These are phyloP conservation scores for Erodium texanum DNA, from an alignment of 441 rosid genomes.

Conservation along the genomic window DNA sequence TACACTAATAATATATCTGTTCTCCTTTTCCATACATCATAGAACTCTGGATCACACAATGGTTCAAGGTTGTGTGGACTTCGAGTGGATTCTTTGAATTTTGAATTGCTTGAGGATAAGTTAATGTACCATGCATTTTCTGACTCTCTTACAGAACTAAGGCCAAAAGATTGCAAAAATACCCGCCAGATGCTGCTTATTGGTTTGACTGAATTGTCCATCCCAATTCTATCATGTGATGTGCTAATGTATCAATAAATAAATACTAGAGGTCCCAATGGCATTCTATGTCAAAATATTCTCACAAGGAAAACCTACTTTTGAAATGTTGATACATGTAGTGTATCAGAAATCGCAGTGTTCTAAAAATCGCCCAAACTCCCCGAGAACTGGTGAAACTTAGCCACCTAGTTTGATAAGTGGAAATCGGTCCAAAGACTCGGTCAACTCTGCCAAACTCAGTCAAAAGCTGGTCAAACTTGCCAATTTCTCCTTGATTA, in stretches of 20 bases:
- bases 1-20: background rate
- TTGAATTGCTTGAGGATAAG: background rate
- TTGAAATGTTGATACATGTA: background rate
- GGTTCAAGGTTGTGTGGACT: background rate
- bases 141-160: too few species aligned
- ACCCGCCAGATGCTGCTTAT: background rate
- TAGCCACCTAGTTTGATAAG: too few species aligned
- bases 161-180: too few species aligned
- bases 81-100: background rate
- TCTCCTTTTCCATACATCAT: background rate
- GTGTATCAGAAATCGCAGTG: too few species aligned
- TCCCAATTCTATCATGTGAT: background rate
- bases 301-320: background rate
- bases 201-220: background rate
- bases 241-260: background rate
- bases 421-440: too few species aligned
- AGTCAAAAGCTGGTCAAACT: too few species aligned
- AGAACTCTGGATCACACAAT: background rate
- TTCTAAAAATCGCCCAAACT: too few species aligned
- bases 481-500: too few species aligned
- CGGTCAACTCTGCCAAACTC: too few species aligned
- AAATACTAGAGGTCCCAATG: background rate
- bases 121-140: conserved; percentile 4
- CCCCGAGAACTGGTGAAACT: too few species aligned
- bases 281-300: background rate